Evolutionary conservation across 2,329 filamentous ascomycete genomes (phyloP).

Genomic region (Fusarium sp.): DNA sequence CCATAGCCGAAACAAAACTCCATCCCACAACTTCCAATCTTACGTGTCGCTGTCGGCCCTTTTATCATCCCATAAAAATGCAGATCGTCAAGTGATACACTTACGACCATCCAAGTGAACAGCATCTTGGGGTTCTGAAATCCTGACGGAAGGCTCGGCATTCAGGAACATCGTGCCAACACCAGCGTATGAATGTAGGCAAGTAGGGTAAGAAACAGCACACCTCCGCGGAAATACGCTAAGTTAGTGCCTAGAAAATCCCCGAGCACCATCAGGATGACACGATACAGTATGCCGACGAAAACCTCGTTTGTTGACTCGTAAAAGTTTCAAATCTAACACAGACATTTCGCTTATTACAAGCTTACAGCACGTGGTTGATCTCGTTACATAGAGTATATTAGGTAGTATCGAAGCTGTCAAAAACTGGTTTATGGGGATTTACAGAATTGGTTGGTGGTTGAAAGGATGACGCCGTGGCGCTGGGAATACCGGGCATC

Average conservation of each 20-base stretch:
- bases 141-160: conserved; percentile 17
- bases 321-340: background rate
- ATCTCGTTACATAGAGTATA: background rate
- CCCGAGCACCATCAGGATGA: conserved; percentile 1
- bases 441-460: background rate
- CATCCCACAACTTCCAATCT: background rate
- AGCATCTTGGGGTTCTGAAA: background rate
- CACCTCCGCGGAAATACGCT: background rate
- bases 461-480: conserved; percentile 25
- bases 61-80: background rate
- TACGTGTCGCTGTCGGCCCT: conserved; percentile 16
- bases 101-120: background rate
- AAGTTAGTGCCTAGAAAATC: conserved; percentile 8
- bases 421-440: conserved; percentile 21
- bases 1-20: background rate
- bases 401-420: background rate
- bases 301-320: background rate
- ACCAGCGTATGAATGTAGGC: background rate
- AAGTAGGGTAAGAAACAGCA: conserved; percentile 10
- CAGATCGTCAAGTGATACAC: conserved; percentile 1
- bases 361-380: background rate
- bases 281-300: background rate
- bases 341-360: background rate
- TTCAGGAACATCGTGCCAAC: conserved; percentile 7
- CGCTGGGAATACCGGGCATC: background rate